Conservation (phyloP, 306 rosid genomes). For the Myrica gale region DNA sequence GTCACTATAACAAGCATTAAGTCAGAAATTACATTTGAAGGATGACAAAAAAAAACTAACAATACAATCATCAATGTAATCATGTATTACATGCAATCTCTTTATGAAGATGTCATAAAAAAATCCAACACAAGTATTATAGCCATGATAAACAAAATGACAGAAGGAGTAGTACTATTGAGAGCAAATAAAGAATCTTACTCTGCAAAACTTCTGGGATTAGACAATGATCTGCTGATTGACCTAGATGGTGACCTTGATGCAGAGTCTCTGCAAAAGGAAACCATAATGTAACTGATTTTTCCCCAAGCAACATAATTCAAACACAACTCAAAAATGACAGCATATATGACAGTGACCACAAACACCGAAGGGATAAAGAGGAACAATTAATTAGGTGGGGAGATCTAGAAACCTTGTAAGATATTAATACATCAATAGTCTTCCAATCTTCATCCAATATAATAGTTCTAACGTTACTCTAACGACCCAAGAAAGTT, state of each 20-base stretch:
- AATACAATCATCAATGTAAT: background rate
- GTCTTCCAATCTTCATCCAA: conserved; percentile 23
- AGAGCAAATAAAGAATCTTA: conserved; percentile 31
- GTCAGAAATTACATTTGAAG: conserved; percentile 15
- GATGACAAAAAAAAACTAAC: conserved; percentile 15
- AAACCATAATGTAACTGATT: conserved; percentile 3
- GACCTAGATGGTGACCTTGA: conserved; percentile 64
- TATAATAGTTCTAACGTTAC: conserved; percentile 1
- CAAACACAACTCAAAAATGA: background rate
- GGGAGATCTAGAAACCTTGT: conserved; percentile 55
- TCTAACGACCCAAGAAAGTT: no score
- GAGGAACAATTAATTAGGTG: conserved; percentile 43
- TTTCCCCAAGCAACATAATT: background rate
- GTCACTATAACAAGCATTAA: conserved; percentile 33
- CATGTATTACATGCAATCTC: conserved; percentile 10
- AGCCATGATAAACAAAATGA: conserved; percentile 15
- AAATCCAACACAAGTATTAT: conserved; percentile 2
- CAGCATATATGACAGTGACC: conserved; percentile 11
- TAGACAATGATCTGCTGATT: conserved; percentile 52
- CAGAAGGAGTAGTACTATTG: background rate
- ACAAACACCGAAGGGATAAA: conserved; percentile 48
- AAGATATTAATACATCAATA: conserved; percentile 22
- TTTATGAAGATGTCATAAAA: background rate
- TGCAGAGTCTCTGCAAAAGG: conserved; percentile 47
- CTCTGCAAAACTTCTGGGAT: conserved; percentile 57